These are phyloP conservation scores for Rhizoclosmatium globosum DNA, from an alignment of 192 early-diverging fungal species.

Conservation along the genomic window DNA sequence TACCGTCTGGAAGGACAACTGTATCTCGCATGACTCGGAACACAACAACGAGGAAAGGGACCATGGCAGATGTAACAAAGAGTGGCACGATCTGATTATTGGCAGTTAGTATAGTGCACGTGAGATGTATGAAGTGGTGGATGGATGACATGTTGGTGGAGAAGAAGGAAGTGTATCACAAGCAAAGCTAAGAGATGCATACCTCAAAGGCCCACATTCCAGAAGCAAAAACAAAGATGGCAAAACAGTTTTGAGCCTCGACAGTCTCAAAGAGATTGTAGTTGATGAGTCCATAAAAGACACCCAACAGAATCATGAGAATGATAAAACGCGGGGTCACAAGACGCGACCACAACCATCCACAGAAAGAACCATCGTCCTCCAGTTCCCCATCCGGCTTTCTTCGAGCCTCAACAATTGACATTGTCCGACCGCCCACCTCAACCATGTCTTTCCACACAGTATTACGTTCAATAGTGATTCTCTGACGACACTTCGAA, in stretches of 20 bases:
- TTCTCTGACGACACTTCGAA: constrained; percentile 83
- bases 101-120: too few relatives aligned
- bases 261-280: constrained; percentile 68
- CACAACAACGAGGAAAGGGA: constrained; percentile 86
- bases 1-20: constrained; percentile 43
- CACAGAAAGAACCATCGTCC: background rate
- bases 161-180: background rate
- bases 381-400: constrained; percentile 76
- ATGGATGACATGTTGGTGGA: background rate
- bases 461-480: constrained; percentile 97
- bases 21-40: constrained; percentile 83
- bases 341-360: constrained; percentile 13
- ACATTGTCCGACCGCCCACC: constrained; percentile 29
- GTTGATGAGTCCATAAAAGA: constrained; percentile 69
- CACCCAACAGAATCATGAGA: constrained; percentile 53
- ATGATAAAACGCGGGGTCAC: constrained; percentile 7
- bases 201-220: constrained; percentile 95
- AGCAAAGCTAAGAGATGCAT: constrained; percentile 1
- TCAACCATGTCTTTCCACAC: constrained; percentile 96
- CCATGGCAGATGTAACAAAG: constrained; percentile 88
- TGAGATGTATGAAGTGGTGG: too few relatives aligned
- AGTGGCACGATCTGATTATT: constrained; percentile 78
- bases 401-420: constrained; percentile 33
- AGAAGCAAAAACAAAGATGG: constrained; percentile 88
- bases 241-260: constrained; percentile 92